phyloP scores from a whole-genome alignment of 2,329 filamentous ascomycete species.

The Paraconiothyrium sp. region DNA sequence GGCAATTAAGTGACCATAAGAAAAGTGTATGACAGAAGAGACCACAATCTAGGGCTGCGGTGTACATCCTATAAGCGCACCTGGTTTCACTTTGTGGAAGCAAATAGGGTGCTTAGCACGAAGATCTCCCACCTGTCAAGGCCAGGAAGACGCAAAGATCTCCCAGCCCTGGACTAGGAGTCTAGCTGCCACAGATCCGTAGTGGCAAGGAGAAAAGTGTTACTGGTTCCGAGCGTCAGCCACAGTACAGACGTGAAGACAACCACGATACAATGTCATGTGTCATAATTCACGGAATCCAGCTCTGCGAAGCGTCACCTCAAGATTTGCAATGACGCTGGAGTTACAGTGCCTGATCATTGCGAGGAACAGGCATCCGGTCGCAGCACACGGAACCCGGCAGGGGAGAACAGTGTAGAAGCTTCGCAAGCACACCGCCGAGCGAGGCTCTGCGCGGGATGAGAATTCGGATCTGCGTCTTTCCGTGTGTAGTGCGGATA shows the following conservation, averaged over 20 bases:
- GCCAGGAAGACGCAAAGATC: conserved; percentile 27
- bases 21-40: conserved; percentile 16
- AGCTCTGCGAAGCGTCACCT: background rate
- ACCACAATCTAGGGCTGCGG: background rate
- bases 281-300: background rate
- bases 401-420: background rate
- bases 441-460: background rate
- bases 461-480: conserved; percentile 1
- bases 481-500: conserved; percentile 1
- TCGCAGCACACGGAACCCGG: background rate
- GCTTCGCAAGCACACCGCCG: background rate
- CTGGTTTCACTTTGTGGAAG: background rate
- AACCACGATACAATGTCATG: background rate
- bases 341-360: background rate
- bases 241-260: conserved; percentile 10
- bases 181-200: conserved; percentile 21
- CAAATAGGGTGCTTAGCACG: conserved; percentile 19
- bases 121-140: conserved; percentile 25
- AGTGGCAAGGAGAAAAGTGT: conserved; percentile 19
- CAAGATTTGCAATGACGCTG: background rate
- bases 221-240: conserved; percentile 6
- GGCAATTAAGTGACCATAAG: conserved; percentile 7
- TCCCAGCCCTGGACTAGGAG: conserved; percentile 20
- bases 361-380: conserved; percentile 4
- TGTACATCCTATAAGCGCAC: background rate